phyloP scores from a whole-genome alignment of 495 filamentous ascomycete genomes.

The Neurospora sp. region DNA sequence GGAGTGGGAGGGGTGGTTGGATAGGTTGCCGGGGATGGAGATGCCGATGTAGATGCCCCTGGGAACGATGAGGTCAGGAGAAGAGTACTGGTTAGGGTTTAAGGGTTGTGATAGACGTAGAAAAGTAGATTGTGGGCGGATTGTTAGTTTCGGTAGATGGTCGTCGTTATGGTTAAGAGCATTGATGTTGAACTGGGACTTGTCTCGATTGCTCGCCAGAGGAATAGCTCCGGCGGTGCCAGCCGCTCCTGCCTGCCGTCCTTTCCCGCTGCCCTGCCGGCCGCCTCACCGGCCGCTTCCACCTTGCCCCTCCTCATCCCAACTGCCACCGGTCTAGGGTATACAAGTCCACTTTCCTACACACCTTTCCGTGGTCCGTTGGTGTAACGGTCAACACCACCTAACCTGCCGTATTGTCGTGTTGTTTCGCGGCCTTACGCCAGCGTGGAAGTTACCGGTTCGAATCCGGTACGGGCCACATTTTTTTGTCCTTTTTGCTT shows the following conservation, averaged over 20 bases:
- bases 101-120: not conserved
- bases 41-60: not conserved
- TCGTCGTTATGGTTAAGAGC: not conserved
- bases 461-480: not conserved
- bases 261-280: not conserved
- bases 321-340: not conserved
- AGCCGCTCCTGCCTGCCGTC: not conserved
- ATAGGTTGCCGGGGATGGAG: not conserved
- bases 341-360: not conserved
- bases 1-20: slow-evolving; percentile 29
- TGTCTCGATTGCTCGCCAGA: not conserved
- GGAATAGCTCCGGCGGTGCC: not conserved
- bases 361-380: not conserved
- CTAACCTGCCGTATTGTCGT: not conserved
- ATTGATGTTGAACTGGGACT: not conserved
- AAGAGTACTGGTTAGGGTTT: not conserved
- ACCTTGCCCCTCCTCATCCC: too few species aligned
- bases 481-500: not conserved
- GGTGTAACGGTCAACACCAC: not conserved
- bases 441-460: not conserved
- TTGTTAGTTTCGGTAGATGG: not conserved
- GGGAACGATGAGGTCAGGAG: not conserved
- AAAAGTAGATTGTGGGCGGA: not conserved
- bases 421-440: not conserved
- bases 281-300: not conserved